Evolutionary conservation across 2,329 filamentous ascomycete species (phyloP), one percentile per base, ranked within the genome.

Genomic region (Ophiocordyceps robertsii): DNA sequence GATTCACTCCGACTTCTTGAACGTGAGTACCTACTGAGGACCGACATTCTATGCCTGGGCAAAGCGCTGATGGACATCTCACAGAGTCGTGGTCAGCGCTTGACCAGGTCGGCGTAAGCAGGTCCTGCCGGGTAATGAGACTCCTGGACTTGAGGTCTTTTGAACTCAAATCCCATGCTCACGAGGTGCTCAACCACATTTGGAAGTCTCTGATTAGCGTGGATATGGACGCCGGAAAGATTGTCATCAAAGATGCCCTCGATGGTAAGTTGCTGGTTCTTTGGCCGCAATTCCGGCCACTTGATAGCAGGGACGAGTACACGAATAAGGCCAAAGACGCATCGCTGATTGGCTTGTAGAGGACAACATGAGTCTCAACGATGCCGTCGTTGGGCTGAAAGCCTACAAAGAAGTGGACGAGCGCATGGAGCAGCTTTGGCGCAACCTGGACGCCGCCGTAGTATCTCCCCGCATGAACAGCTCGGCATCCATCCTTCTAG

Each of bases 191-290:
- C 33, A 73, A 76, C 37, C 68, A 70, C 43, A 72, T 80, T n/a
- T 95, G 88, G 86, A 73, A 74, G 44, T 66, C 70, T 0, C 65
- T 90, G 37, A 65, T 94, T 12, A 61, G 68, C 1, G 61, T 88
- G 16, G 76, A 90, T 53, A 59, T 67, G 1, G 65, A 73, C 19
- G 61, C 66, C 9, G 65, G 67, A 9, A 69, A 62, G 38, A 62
- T 92, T 8, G 70, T 66, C 1, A 70, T 93, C 30, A 66, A 65
- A 24, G 64, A 71, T 12, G 62, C 61, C 16, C 62, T 68, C 24
- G 57, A 73, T 57, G 68, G 76, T 79, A 58, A 39, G 59, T 36
- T 16, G 4, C 11, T 33, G n/a, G 7, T 12, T 16, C 2, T 13
- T 3, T 14, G n/a, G 9, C 33, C 33, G 17, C n/a, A 36, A 12